A percentile compares a stretch with the other conserved stretches of the same genome.
Conservation (phyloP, 1,284 basidiomycete species). For the Gymnopus androsaceus region DNA sequence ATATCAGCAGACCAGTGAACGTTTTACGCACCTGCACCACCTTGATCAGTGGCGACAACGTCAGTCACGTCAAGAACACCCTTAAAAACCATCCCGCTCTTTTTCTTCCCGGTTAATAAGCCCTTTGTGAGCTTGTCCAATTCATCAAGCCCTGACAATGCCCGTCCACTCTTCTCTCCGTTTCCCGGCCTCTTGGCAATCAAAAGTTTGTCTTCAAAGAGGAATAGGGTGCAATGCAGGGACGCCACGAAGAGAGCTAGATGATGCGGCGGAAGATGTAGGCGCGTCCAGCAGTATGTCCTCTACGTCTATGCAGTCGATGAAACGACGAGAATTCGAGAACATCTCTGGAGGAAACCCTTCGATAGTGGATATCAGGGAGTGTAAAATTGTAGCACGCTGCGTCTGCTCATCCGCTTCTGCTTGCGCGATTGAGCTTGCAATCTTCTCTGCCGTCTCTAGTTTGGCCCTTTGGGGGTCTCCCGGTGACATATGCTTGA, state of each 20-base stretch:
- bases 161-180: slow-evolving; percentile 71
- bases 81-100: slow-evolving; percentile 82
- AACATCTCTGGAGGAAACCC: slow-evolving; percentile 88
- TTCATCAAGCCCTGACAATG: slow-evolving; percentile 84
- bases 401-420: slow-evolving; percentile 92
- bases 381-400: slow-evolving; percentile 87
- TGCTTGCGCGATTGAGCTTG: slow-evolving; percentile 89
- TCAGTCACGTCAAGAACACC: slow-evolving; percentile 87
- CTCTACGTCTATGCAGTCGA: slow-evolving; percentile 94
- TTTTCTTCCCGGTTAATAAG: slow-evolving; percentile 64
- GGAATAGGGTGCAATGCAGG: slow-evolving; percentile 87
- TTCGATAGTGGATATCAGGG: slow-evolving; percentile 83
- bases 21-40: slow-evolving; percentile 68
- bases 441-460: slow-evolving; percentile 84
- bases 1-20: slow-evolving; percentile 1
- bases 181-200: slow-evolving; percentile 85
- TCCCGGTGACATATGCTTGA: slow-evolving; percentile 79
- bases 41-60: slow-evolving; percentile 81
- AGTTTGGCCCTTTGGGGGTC: slow-evolving; percentile 83
- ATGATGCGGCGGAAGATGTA: slow-evolving; percentile 43
- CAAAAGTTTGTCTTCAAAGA: slow-evolving; percentile 95
- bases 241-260: slow-evolving; percentile 38
- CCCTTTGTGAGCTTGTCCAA: slow-evolving; percentile 76
- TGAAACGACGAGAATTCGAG: slow-evolving; percentile 83
- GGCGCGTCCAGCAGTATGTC: slow-evolving; percentile 67